Evolutionary conservation across 176 grass and related monocot genomes (phyloP).

Genomic region (Rhynchospora breviuscula): DNA sequence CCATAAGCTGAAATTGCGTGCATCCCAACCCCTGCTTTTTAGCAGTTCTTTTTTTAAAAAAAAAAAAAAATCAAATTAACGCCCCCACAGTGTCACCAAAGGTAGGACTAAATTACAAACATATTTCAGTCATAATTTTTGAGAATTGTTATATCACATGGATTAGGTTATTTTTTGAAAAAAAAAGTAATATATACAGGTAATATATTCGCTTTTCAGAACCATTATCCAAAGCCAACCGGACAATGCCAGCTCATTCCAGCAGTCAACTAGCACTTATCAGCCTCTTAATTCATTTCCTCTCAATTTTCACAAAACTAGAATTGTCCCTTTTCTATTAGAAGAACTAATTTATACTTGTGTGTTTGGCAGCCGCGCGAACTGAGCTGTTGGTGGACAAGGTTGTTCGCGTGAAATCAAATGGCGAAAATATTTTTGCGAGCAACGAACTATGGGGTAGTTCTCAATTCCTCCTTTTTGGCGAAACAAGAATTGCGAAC

Average conservation of each 20-base stretch:
- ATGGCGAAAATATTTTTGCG: too few relatives aligned
- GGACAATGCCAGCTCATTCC: slow-evolving; percentile 18
- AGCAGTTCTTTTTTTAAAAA: too few relatives aligned
- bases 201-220: slow-evolving; percentile 2
- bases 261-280: background rate
- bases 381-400: too few relatives aligned
- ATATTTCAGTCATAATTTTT: background rate
- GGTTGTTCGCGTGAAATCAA: too few relatives aligned
- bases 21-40: background rate
- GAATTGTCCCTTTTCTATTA: background rate
- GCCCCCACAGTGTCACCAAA: background rate
- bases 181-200: background rate
- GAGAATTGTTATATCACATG: background rate
- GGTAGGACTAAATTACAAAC: background rate
- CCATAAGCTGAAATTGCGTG: background rate
- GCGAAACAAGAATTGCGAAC: too few relatives aligned
- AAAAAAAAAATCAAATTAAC: background rate
- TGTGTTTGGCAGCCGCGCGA: too few relatives aligned
- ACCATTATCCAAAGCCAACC: slow-evolving; percentile 3
- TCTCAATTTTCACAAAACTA: background rate
- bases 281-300: background rate
- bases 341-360: background rate
- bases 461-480: too few relatives aligned
- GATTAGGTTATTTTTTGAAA: background rate
- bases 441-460: too few relatives aligned